These are phyloP conservation scores for Fusarium illudens DNA, from an alignment of 2,329 filamentous ascomycete genomes.

Conservation along the genomic window DNA sequence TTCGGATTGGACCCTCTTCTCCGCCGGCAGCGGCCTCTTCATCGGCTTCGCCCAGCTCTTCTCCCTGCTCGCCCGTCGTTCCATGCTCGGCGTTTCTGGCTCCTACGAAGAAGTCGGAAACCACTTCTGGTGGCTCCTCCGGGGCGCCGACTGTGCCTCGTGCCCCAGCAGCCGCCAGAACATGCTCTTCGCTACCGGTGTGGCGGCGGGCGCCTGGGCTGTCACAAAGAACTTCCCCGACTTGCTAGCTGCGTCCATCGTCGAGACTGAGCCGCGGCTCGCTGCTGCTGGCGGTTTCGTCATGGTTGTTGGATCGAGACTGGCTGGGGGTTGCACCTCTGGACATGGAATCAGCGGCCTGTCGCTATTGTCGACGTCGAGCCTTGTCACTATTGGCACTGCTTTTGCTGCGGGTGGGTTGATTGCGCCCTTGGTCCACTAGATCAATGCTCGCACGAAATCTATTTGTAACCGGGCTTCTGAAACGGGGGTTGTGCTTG, in stretches of 20 bases:
- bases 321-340: slow-evolving; percentile 73
- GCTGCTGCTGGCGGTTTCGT: slow-evolving; percentile 63
- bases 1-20: slow-evolving; percentile 46
- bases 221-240: slow-evolving; percentile 47
- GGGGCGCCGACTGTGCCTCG: slow-evolving; percentile 37
- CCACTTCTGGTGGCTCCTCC: slow-evolving; percentile 57
- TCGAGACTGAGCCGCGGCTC: slow-evolving; percentile 48
- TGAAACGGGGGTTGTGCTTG: background rate
- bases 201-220: slow-evolving; percentile 56
- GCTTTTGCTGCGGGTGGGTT: slow-evolving; percentile 63
- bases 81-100: slow-evolving; percentile 67
- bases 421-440: slow-evolving; percentile 43
- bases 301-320: slow-evolving; percentile 67
- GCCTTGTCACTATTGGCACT: slow-evolving; percentile 66
- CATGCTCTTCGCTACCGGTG: slow-evolving; percentile 62
- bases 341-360: slow-evolving; percentile 75
- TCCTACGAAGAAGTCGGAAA: slow-evolving; percentile 69
- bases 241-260: slow-evolving; percentile 35
- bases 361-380: slow-evolving; percentile 68
- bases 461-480: background rate
- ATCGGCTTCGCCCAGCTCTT: slow-evolving; percentile 67
- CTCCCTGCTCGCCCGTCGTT: slow-evolving; percentile 61
- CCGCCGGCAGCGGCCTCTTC: slow-evolving; percentile 64
- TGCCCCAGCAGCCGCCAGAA: slow-evolving; percentile 51
- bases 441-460: background rate